Percentiles rank a stretch among this genome's conserved stretches.
These are phyloP conservation scores for Pleurotus cornucopiae DNA, from an alignment of 768 basidiomycete genomes.

Conservation along the genomic window DNA sequence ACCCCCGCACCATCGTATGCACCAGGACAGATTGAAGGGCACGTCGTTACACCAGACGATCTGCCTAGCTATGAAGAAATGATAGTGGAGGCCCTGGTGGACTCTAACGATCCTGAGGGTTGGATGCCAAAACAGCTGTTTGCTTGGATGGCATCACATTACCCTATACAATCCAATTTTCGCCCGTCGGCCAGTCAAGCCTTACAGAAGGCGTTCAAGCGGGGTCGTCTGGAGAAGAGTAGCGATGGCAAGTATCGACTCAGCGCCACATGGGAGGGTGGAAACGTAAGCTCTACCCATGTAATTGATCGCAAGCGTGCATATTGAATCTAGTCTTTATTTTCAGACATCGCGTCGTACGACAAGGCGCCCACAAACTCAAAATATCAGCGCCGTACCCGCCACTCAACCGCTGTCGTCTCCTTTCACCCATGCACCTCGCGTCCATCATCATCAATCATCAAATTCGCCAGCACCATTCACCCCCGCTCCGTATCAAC, in stretches of 20 bases:
- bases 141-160: constrained; percentile 77
- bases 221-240: constrained; percentile 77
- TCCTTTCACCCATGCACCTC: constrained; percentile 60
- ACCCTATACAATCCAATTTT: constrained; percentile 86
- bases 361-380: constrained; percentile 76
- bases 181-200: constrained; percentile 88
- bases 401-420: constrained; percentile 20
- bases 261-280: constrained; percentile 78
- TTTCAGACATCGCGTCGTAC: constrained; percentile 71
- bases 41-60: constrained; percentile 33
- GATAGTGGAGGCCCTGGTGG: constrained; percentile 77
- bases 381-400: constrained; percentile 20
- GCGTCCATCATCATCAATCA: constrained; percentile 31
- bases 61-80: constrained; percentile 89
- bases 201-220: constrained; percentile 79
- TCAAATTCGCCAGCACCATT: background rate
- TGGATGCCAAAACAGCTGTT: constrained; percentile 81
- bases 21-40: background rate
- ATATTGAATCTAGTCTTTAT: background rate
- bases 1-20: constrained; percentile 4
- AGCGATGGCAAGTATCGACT: constrained; percentile 71
- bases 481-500: constrained; percentile 15
- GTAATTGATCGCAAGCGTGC: constrained; percentile 1
- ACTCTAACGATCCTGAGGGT: constrained; percentile 67
- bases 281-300: constrained; percentile 49